Percentiles rank a stretch among this genome's conserved stretches.
Conservation (phyloP, 169 alveolate species). For the Perkinsus chesapeaki region DNA sequence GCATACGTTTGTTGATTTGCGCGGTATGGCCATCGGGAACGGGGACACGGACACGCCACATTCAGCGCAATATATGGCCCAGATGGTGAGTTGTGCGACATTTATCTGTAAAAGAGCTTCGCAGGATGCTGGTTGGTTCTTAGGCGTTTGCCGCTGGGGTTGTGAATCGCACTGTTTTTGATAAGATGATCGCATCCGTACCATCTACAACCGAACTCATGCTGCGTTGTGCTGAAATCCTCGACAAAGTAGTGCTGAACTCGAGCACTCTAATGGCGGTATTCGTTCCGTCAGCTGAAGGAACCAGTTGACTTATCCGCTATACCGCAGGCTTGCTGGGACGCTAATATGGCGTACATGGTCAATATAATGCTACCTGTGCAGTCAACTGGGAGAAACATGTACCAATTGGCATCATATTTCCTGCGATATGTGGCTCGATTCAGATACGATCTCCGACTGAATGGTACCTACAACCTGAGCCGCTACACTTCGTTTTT, state of each 20-base stretch:
- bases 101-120: not conserved
- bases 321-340: not conserved
- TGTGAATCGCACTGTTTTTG: not conserved
- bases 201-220: not conserved
- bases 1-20: not conserved
- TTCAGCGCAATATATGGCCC: not conserved
- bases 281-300: not conserved
- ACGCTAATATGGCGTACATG: not conserved
- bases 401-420: too few relatives aligned
- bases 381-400: not conserved
- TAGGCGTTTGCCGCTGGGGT: not conserved
- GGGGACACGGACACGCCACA: not conserved
- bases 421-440: too few relatives aligned
- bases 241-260: not conserved
- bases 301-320: not conserved
- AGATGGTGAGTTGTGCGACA: not conserved
- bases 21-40: not conserved
- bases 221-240: not conserved
- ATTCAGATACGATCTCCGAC: not conserved
- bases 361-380: not conserved
- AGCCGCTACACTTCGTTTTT: not conserved
- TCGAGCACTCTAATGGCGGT: too few relatives aligned
- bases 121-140: too few relatives aligned
- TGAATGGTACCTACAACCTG: not conserved
- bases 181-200: not conserved